Percentiles rank a stretch among this genome's conserved stretches.
Conservation (phyloP, 805 yeast genomes). For the Brettanomyces sp. region DNA sequence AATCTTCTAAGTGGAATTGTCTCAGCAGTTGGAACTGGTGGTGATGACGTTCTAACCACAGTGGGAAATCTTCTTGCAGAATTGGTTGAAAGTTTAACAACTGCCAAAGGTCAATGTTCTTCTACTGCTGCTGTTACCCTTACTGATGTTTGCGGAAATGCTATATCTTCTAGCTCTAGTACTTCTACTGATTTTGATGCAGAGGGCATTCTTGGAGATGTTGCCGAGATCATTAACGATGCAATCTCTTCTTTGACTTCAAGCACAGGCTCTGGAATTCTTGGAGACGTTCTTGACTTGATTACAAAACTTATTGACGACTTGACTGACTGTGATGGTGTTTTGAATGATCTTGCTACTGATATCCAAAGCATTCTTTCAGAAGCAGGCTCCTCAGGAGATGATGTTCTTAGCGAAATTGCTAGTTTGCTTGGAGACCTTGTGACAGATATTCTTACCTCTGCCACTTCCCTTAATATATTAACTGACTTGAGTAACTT, state of each 20-base stretch:
- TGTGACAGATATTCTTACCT: background rate
- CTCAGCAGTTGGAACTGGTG: background rate
- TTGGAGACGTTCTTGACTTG: background rate
- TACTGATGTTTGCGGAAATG: background rate
- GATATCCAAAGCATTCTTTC: background rate
- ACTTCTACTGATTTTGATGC: background rate
- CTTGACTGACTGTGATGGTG: background rate
- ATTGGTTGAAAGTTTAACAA: background rate
- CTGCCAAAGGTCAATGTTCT: background rate
- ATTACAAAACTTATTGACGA: background rate
- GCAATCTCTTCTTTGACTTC: background rate
- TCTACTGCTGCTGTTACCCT: background rate
- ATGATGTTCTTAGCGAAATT: background rate
- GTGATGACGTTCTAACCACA: background rate
- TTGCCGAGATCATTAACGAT: conserved; percentile 1
- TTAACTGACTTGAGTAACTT: background rate
- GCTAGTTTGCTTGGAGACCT: background rate
- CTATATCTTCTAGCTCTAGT: background rate
- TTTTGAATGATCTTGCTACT: background rate
- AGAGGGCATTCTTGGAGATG: background rate
- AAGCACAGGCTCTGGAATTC: background rate
- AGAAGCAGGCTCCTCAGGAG: background rate
- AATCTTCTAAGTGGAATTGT: background rate
- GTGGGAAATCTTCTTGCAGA: background rate
- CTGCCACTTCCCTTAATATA: background rate